phyloP scores from a whole-genome alignment of 2,329 filamentous ascomycete genomes.

The Teratosphaeria pseudoeucalypti region DNA sequence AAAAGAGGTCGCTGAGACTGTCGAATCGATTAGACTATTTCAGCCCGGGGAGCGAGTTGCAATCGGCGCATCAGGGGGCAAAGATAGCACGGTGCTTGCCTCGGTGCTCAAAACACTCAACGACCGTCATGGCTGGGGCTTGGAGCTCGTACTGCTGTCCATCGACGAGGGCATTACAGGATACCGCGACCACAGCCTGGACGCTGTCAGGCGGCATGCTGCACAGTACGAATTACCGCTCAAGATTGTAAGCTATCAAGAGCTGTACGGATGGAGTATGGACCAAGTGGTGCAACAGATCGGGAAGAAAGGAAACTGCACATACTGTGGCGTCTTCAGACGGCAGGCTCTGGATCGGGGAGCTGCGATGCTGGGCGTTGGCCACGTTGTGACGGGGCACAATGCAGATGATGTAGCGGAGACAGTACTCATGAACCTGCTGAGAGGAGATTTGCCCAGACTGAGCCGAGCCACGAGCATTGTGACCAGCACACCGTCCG shows the following conservation, averaged over 20 bases:
- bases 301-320: constrained; percentile 97
- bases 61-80: constrained; percentile 92
- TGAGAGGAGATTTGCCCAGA: constrained; percentile 80
- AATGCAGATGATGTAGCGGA: constrained; percentile 97
- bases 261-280: constrained; percentile 98
- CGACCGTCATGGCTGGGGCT: constrained; percentile 73
- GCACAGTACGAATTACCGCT: constrained; percentile 83
- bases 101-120: constrained; percentile 92
- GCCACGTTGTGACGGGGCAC: constrained; percentile 92
- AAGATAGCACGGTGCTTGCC: constrained; percentile 92
- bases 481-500: constrained; percentile 52
- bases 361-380: constrained; percentile 74
- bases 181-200: constrained; percentile 88
- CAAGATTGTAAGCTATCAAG: constrained; percentile 83
- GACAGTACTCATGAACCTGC: constrained; percentile 93
- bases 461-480: constrained; percentile 85
- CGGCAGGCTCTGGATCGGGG: constrained; percentile 89
- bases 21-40: constrained; percentile 73
- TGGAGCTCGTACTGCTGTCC: constrained; percentile 76
- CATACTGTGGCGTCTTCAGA: constrained; percentile 93
- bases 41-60: constrained; percentile 73
- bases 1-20: constrained; percentile 86
- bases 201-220: constrained; percentile 93
- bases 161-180: constrained; percentile 97
- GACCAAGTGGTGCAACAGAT: constrained; percentile 94